A percentile compares a stretch with the other conserved stretches of the same genome.
Evolutionary conservation across 2,329 filamentous ascomycete genomes (phyloP).

Genomic region (Calycina herbarum): DNA sequence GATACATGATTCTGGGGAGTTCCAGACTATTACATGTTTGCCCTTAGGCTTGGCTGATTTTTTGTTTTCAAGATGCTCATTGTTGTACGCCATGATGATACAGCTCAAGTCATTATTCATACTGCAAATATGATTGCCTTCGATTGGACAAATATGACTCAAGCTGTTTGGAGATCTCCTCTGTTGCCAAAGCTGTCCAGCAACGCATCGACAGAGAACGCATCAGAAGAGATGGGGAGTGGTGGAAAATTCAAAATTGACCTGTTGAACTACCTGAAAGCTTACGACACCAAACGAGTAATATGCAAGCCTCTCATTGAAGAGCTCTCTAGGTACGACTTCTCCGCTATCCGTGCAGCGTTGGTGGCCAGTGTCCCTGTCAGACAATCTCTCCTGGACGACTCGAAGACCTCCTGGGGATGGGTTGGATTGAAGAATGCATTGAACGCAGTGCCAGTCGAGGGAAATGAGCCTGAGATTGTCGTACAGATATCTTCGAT

Average conservation of each 20-base stretch:
- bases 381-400: conserved; percentile 51
- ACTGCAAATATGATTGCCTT: conserved; percentile 89
- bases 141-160: conserved; percentile 87
- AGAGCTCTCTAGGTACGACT: conserved; percentile 65
- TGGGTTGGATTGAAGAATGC: conserved; percentile 68
- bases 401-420: conserved; percentile 66
- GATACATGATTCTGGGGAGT: not conserved
- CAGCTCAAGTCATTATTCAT: conserved; percentile 78
- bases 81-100: conserved; percentile 74
- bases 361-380: conserved; percentile 80
- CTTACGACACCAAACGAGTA: conserved; percentile 61
- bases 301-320: conserved; percentile 57
- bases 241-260: conserved; percentile 75
- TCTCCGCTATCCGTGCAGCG: conserved; percentile 65
- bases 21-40: not conserved
- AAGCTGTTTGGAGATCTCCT: conserved; percentile 79
- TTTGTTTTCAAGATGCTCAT: conserved; percentile 74
- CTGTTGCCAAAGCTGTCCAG: conserved; percentile 51
- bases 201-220: conserved; percentile 8
- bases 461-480: conserved; percentile 46
- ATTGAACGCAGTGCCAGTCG: conserved; percentile 54
- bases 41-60: conserved; percentile 6
- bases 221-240: conserved; percentile 47
- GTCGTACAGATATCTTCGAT: conserved; percentile 76
- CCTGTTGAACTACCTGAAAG: conserved; percentile 68